These are phyloP conservation scores for Cystofilobasidium capitatum DNA, from an alignment of 768 basidiomycete species.

Conservation along the genomic window DNA sequence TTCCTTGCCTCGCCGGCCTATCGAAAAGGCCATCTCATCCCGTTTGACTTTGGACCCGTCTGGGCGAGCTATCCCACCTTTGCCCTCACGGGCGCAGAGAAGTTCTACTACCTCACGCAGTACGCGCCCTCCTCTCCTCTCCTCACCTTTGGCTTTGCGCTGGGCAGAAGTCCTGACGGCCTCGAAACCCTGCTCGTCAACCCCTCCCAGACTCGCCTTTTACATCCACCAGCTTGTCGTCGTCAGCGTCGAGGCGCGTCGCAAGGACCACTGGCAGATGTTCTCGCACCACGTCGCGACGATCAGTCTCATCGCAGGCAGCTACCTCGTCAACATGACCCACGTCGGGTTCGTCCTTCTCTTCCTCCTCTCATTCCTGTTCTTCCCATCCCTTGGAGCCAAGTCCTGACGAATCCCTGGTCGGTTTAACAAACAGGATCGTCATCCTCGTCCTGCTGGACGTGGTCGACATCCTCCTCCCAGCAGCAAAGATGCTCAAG, in stretches of 20 bases:
- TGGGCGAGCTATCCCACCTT: conserved; percentile 17
- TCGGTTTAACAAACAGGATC: conserved; percentile 43
- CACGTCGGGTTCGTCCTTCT: conserved; percentile 50
- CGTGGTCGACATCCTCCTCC: conserved; percentile 80
- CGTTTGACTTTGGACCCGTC: conserved; percentile 20
- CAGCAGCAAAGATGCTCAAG: conserved; percentile 79
- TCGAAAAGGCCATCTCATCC: conserved; percentile 22
- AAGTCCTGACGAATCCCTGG: not conserved
- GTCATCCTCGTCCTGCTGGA: conserved; percentile 90
- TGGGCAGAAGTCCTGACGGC: not conserved
- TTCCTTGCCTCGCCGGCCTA: conserved; percentile 19
- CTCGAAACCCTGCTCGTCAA: not conserved
- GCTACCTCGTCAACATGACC: conserved; percentile 75
- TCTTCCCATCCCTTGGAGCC: not conserved
- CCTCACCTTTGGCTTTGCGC: not conserved
- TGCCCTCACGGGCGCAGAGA: conserved; percentile 14
- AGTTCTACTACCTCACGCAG: conserved; percentile 67
- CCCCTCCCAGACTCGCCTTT: conserved; percentile 50
- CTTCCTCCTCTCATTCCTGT: not conserved
- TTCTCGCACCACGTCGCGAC: conserved; percentile 91
- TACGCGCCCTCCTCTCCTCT: not conserved
- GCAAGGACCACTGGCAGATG: conserved; percentile 94
- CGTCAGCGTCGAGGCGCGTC: conserved; percentile 79
- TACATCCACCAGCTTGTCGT: conserved; percentile 86
- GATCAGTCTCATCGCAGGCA: conserved; percentile 59